Percentiles rank a stretch among this genome's conserved stretches.
Evolutionary conservation across 495 filamentous ascomycete species (phyloP).

Genomic region (Neurospora intermedia): DNA sequence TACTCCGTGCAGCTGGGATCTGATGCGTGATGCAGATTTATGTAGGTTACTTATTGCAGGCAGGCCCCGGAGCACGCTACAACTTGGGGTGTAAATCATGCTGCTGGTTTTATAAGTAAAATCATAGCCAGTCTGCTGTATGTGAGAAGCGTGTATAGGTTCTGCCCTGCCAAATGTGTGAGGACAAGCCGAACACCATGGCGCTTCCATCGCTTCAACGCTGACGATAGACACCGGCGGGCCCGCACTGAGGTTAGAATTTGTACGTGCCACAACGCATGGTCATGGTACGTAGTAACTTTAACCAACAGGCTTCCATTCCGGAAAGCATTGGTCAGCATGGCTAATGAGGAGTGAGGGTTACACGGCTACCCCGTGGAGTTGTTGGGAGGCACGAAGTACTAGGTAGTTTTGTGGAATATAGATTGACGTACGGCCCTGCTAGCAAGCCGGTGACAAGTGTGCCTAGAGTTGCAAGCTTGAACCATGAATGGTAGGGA

Average conservation of each 20-base stretch:
- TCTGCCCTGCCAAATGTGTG: neutral
- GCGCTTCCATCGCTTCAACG: neutral
- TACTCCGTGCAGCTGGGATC: neutral
- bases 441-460: neutral
- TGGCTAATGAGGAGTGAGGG: neutral
- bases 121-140: neutral
- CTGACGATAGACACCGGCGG: neutral
- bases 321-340: neutral
- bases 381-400: neutral
- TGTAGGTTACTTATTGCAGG: neutral
- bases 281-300: neutral
- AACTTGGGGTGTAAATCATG: too few species aligned
- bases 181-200: neutral
- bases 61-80: neutral
- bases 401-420: neutral
- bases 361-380: neutral
- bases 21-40: neutral
- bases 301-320: neutral
- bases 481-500: neutral
- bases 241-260: neutral
- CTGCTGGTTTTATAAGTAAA: neutral
- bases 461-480: neutral
- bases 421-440: neutral
- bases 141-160: neutral
- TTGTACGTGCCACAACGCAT: neutral